These are phyloP conservation scores for Fonsecaea nubica DNA, from an alignment of 2,329 filamentous ascomycete species.

Conservation along the genomic window DNA sequence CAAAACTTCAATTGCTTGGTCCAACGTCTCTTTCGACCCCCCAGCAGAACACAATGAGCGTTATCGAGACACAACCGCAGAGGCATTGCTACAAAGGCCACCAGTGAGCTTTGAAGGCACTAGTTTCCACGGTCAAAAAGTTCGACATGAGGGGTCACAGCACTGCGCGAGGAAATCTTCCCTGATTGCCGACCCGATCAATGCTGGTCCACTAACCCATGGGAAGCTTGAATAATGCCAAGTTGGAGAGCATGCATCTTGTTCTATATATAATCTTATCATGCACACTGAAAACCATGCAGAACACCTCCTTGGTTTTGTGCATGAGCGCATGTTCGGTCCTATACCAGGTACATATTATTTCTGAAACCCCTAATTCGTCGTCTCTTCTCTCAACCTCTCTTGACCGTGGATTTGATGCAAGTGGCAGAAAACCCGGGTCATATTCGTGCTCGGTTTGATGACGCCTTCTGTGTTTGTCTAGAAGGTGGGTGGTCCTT, in stretches of 20 bases:
- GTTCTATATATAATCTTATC: slow-evolving; percentile 10
- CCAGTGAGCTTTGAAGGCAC: too few species aligned
- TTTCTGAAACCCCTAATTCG: neutral
- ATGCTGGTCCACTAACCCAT: too few species aligned
- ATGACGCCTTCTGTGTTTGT: neutral
- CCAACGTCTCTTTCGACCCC: neutral
- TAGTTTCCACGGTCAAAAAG: too few species aligned
- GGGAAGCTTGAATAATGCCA: too few species aligned
- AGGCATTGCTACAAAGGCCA: too few species aligned
- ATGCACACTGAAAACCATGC: neutral
- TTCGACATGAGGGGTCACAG: too few species aligned
- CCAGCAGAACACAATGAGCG: neutral
- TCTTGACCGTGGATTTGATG: neutral
- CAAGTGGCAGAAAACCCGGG: neutral
- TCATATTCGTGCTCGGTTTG: neutral
- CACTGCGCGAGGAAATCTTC: too few species aligned
- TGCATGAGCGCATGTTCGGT: neutral
- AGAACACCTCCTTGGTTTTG: neutral
- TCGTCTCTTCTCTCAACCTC: neutral
- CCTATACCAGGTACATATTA: neutral
- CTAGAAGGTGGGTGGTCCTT: neutral
- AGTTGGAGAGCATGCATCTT: neutral
- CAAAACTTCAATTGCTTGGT: neutral
- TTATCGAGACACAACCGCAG: neutral
- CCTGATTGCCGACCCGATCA: too few species aligned